Conservation (phyloP, 495 filamentous ascomycete species). For the Hyaloscypha finlandica region DNA sequence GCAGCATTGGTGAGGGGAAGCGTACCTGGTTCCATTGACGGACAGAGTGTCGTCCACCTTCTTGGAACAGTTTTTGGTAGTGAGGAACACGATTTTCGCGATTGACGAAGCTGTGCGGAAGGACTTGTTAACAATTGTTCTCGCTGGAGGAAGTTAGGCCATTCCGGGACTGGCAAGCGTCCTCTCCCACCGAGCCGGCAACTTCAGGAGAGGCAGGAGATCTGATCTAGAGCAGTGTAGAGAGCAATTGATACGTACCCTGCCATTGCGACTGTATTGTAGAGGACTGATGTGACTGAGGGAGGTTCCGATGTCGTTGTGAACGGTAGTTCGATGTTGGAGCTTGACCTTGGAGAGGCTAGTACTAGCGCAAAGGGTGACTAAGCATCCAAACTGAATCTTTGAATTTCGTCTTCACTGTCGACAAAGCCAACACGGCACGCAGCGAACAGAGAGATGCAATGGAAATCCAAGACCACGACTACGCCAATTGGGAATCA, state of each 20-base stretch:
- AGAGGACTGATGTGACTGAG: conserved; percentile 1
- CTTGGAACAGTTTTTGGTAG: conserved; percentile 83
- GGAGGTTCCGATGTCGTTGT: conserved; percentile 14
- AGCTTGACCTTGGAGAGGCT: conserved; percentile 10
- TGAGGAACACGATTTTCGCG: conserved; percentile 83
- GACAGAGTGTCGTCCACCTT: conserved; percentile 66
- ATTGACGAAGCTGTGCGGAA: conserved; percentile 61
- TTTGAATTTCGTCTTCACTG: conserved; percentile 8
- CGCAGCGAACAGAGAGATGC: conserved; percentile 19
- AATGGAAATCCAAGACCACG: conserved; percentile 19
- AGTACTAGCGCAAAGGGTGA: conserved; percentile 11
- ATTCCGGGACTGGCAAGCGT: conserved; percentile 6
- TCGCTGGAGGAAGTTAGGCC: conserved; percentile 7
- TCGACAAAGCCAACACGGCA: not conserved
- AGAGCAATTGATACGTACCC: conserved; percentile 30
- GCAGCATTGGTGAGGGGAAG: conserved; percentile 21
- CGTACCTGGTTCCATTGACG: conserved; percentile 88
- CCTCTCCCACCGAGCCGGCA: not conserved
- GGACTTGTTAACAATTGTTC: conserved; percentile 8
- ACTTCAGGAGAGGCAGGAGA: not conserved
- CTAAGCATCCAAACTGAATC: conserved; percentile 16
- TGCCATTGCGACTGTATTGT: conserved; percentile 31
- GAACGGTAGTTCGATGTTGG: conserved; percentile 26
- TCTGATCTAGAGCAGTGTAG: not conserved
- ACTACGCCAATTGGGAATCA: conserved; percentile 17